These are phyloP conservation scores for Pterula multifida DNA, from an alignment of 1,284 basidiomycete species.

Conservation along the genomic window DNA sequence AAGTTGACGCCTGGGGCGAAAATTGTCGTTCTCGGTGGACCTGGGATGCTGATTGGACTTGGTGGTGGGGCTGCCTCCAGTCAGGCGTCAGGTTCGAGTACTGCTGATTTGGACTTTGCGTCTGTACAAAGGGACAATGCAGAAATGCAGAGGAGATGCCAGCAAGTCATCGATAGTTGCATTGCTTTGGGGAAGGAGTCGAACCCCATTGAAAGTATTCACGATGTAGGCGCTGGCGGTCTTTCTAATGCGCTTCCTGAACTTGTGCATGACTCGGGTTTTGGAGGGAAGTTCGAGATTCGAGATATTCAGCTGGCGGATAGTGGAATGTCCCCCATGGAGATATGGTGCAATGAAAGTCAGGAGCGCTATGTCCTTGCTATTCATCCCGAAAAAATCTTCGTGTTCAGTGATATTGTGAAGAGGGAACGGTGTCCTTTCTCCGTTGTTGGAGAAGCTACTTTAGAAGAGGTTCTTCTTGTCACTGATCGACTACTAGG, in stretches of 20 bases:
- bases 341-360: conserved; percentile 99
- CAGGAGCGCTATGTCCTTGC: conserved; percentile 98
- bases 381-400: conserved; percentile 47
- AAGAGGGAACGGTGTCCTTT: conserved; percentile 88
- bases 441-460: conserved; percentile 84
- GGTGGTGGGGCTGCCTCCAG: conserved; percentile 95
- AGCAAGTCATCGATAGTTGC: conserved; percentile 95
- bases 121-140: conserved; percentile 97
- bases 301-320: conserved; percentile 90
- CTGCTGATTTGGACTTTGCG: conserved; percentile 92
- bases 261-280: conserved; percentile 86
- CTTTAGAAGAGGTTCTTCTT: conserved; percentile 69
- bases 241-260: conserved; percentile 95
- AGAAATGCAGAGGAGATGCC: conserved; percentile 95
- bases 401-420: conserved; percentile 68
- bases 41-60: conserved; percentile 92
- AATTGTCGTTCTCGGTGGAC: conserved; percentile 93
- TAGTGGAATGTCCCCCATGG: conserved; percentile 94
- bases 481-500: conserved; percentile 83
- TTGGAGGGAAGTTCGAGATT: conserved; percentile 93
- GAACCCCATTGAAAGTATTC: conserved; percentile 91
- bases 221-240: conserved; percentile 97
- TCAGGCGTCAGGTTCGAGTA: conserved; percentile 78
- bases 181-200: conserved; percentile 42
- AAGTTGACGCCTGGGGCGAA: conserved; percentile 70